Evolutionary conservation across 805 yeast genomes (phyloP).

Genomic region (Metschnikowia kofuensis): DNA sequence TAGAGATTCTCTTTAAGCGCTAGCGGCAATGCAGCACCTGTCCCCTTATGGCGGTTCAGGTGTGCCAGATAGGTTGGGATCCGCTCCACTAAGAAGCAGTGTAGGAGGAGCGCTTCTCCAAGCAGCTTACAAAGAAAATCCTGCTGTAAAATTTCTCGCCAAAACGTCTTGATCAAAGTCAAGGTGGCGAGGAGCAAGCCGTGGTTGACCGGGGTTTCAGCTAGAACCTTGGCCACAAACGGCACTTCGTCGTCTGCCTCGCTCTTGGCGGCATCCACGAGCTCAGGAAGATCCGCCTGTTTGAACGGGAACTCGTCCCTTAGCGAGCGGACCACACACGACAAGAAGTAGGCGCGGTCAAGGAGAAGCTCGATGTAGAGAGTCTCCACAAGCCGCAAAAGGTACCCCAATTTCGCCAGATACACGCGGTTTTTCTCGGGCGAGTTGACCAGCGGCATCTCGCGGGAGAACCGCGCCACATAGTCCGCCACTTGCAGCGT

Average conservation of each 20-base stretch:
- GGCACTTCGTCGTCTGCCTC: constrained; percentile 24
- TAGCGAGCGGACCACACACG: constrained; percentile 60
- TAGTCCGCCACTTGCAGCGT: constrained; percentile 74
- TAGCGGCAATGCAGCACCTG: not conserved
- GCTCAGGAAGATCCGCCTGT: constrained; percentile 22
- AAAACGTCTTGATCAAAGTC: constrained; percentile 60
- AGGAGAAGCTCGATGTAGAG: constrained; percentile 67
- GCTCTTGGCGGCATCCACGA: constrained; percentile 18
- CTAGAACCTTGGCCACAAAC: constrained; percentile 1
- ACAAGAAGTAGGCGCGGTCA: constrained; percentile 58
- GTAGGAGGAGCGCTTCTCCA: constrained; percentile 56
- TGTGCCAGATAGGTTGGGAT: constrained; percentile 14
- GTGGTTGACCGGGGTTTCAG: constrained; percentile 22
- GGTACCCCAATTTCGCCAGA: constrained; percentile 56
- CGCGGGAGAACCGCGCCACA: constrained; percentile 49
- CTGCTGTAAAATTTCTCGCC: constrained; percentile 59
- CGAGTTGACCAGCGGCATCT: constrained; percentile 25
- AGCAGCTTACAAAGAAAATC: constrained; percentile 64
- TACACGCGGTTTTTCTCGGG: constrained; percentile 35
- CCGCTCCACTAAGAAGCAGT: constrained; percentile 40
- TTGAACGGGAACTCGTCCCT: constrained; percentile 33
- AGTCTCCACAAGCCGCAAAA: constrained; percentile 57
- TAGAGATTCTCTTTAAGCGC: constrained; percentile 29
- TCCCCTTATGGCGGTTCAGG: too few relatives aligned
- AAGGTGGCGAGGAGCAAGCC: constrained; percentile 36